Evolutionary conservation across 106 monocot genomes (phyloP).

Genomic region (Dioscorea zingiberensis): DNA sequence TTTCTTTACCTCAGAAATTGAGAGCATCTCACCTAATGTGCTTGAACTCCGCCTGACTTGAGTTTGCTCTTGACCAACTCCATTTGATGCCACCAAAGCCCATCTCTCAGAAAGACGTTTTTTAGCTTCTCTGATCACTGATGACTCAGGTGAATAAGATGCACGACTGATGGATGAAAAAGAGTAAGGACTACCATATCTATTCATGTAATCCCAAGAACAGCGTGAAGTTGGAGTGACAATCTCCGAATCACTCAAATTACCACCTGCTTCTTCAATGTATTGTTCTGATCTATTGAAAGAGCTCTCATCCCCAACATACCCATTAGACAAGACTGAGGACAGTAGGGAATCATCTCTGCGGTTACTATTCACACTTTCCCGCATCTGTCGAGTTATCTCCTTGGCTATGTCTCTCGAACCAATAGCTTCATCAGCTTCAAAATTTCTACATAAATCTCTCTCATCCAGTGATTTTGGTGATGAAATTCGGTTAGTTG

Average conservation of each 20-base stretch:
- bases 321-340: constrained; percentile 58
- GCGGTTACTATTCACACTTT: constrained; percentile 28
- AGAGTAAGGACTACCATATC: constrained; percentile 47
- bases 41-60: constrained; percentile 42
- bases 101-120: constrained; percentile 85
- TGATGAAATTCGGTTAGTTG: constrained; percentile 8
- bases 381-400: constrained; percentile 40
- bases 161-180: constrained; percentile 36
- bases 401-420: constrained; percentile 46
- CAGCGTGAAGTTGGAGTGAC: constrained; percentile 45
- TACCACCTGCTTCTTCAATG: constrained; percentile 36
- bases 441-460: constrained; percentile 10
- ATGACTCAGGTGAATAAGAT: constrained; percentile 66
- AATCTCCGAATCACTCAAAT: constrained; percentile 48
- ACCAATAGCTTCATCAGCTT: constrained; percentile 14
- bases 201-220: constrained; percentile 46
- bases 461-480: constrained; percentile 3
- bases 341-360: constrained; percentile 56
- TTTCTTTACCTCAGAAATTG: constrained; percentile 39
- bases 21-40: constrained; percentile 86
- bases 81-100: constrained; percentile 36
- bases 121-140: constrained; percentile 76
- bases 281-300: constrained; percentile 50
- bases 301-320: constrained; percentile 70
- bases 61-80: constrained; percentile 29